Conservation (phyloP, 1,284 basidiomycete species). For the Cryptococcus amylolentus region DNA sequence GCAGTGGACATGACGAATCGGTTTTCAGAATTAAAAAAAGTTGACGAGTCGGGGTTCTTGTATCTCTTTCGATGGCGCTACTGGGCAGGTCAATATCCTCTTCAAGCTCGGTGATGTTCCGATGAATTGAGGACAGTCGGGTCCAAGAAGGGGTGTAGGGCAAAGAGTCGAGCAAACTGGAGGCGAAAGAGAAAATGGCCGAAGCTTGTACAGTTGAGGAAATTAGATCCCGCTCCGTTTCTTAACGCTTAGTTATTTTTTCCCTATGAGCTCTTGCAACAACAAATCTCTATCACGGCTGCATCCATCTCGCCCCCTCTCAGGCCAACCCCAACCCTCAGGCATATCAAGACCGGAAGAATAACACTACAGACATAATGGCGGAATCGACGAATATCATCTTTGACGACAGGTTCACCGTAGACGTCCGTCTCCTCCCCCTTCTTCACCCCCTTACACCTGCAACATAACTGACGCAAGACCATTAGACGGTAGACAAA, state of each 20-base stretch:
- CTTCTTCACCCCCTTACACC: background rate
- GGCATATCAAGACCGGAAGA: background rate
- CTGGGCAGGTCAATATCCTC: too few relatives aligned
- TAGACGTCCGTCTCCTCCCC: conserved; percentile 54
- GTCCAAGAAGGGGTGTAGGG: background rate
- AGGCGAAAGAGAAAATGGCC: background rate
- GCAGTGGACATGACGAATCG: conserved; percentile 1
- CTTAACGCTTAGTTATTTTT: background rate
- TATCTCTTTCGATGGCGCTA: background rate
- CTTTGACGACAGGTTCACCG: conserved; percentile 86
- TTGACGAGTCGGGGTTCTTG: background rate
- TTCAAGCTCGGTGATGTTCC: too few relatives aligned
- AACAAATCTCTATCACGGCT: background rate
- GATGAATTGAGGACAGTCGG: too few relatives aligned
- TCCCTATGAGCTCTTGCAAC: background rate
- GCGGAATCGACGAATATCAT: conserved; percentile 49
- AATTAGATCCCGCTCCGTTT: background rate
- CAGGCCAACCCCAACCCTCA: background rate
- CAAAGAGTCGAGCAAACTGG: background rate
- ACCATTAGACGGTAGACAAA: conserved; percentile 61
- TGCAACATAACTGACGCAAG: background rate
- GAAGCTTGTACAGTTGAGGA: background rate
- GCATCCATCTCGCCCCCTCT: background rate
- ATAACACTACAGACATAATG: conserved; percentile 10
- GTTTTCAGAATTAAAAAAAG: background rate